A percentile compares a stretch with the other conserved stretches of the same genome.
Evolutionary conservation across 2,329 filamentous ascomycete species (phyloP).

Genomic region (Golovinomyces cichoracearum): DNA sequence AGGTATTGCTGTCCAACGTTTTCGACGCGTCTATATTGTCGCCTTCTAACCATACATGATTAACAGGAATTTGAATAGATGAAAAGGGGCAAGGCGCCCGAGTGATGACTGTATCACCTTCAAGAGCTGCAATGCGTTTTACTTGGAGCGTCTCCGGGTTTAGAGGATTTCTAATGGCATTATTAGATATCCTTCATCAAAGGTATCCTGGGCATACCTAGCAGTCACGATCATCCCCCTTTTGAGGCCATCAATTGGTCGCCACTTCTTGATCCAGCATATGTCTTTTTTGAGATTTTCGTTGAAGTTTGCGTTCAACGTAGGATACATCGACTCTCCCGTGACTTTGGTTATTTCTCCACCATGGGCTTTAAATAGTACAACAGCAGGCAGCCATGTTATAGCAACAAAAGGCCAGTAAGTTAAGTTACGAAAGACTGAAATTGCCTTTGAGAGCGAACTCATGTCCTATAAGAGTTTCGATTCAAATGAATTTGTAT

Average conservation of each 20-base stretch:
- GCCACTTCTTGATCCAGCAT: slow-evolving; percentile 33
- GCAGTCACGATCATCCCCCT: slow-evolving; percentile 55
- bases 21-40: slow-evolving; percentile 36
- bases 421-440: slow-evolving; percentile 15
- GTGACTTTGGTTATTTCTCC: slow-evolving; percentile 30
- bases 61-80: slow-evolving; percentile 41
- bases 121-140: slow-evolving; percentile 61
- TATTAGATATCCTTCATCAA: background rate
- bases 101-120: slow-evolving; percentile 51
- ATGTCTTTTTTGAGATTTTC: slow-evolving; percentile 27
- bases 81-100: slow-evolving; percentile 30
- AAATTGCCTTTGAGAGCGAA: background rate
- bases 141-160: slow-evolving; percentile 44
- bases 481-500: no score
- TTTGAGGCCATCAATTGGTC: slow-evolving; percentile 29
- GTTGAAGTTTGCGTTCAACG: slow-evolving; percentile 40
- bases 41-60: slow-evolving; percentile 88
- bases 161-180: slow-evolving; percentile 33
- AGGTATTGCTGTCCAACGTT: slow-evolving; percentile 66
- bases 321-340: slow-evolving; percentile 51
- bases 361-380: slow-evolving; percentile 35
- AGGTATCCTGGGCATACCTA: slow-evolving; percentile 20
- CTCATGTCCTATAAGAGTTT: no score
- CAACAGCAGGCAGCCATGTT: slow-evolving; percentile 34
- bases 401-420: slow-evolving; percentile 26